Evolutionary conservation across 345 rosid species (phyloP), one percentile per base, ranked within the genome.

Genomic region (Limnanthes douglasii): DNA sequence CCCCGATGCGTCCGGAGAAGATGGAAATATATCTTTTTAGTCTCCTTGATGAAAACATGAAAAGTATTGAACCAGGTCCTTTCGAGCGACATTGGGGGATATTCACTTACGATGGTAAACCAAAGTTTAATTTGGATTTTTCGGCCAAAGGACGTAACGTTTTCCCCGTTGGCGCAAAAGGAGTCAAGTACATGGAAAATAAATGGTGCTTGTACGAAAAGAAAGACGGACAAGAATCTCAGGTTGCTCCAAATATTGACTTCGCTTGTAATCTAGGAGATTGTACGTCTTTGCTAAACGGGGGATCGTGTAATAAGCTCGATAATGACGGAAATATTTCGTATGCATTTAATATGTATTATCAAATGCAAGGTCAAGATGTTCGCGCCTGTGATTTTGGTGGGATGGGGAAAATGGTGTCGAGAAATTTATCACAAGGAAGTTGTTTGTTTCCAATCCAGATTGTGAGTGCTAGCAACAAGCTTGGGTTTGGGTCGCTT

Each of bases 71-170:
- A 1, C 96, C 93, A 0, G 99, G 94, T 3, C 5, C 16, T 1
- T 90, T 90, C 31, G 94, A 90, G 60, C 56, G 96, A 50, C 93
- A 80, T 26, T 90, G 99, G 94, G 99, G 96, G 11, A 69, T 90
- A 9, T 90, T 75, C 26, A 30, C 54, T n/a, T 78, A 47, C 23
- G 94, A 90, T 5, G 93, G 93, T 15, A 43, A 58, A 50, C 83
- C 94, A 0, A 84, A 90, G 33, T 81, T 80, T 25, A 46, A 59
- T 1, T 27, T 85, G 37, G 94, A 90, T 46, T 61, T 85, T 37
- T 44, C 76, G 0, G 99, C 88, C 1, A 31, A 53, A 12, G 74
- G 76, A 3, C 46, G 64, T 0, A 45, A 69, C 29, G 69, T 73
- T 30, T 38, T 61, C 59, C 65, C 71, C 0, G 51, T 65, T 0